phyloP scores from a whole-genome alignment of 2,329 filamentous ascomycete species.

The Cordyceps farinosa region DNA sequence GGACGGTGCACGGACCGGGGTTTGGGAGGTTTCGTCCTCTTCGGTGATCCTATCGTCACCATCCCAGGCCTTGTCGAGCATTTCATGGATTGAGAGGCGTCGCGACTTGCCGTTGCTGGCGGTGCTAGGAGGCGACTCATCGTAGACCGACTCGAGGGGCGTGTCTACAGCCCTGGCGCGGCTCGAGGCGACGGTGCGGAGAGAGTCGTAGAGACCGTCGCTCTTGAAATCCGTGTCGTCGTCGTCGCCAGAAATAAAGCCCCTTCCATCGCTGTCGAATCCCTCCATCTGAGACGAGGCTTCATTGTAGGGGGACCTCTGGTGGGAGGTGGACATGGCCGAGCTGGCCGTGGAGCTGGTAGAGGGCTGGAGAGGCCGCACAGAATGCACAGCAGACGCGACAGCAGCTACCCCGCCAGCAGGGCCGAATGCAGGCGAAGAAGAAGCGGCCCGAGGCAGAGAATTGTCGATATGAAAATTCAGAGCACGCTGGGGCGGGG shows the following conservation, averaged over 20 bases:
- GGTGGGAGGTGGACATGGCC: conserved; percentile 35
- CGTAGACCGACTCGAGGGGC: conserved; percentile 75
- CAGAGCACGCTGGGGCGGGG: conserved; percentile 51
- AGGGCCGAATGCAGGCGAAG: conserved; percentile 37
- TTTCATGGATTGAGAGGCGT: conserved; percentile 57
- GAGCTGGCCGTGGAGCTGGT: conserved; percentile 41
- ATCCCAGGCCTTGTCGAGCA: conserved; percentile 53
- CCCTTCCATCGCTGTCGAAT: conserved; percentile 65
- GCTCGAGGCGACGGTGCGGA: conserved; percentile 66
- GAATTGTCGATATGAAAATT: conserved; percentile 53
- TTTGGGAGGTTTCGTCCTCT: conserved; percentile 56
- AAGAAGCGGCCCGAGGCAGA: conserved; percentile 1
- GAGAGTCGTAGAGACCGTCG: conserved; percentile 72
- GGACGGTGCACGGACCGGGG: conserved; percentile 44
- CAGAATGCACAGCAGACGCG: conserved; percentile 29
- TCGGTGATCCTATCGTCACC: conserved; percentile 57
- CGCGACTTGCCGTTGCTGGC: conserved; percentile 51
- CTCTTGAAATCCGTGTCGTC: conserved; percentile 77
- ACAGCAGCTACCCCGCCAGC: conserved; percentile 30
- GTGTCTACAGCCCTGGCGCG: conserved; percentile 65
- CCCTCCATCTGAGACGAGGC: conserved; percentile 60
- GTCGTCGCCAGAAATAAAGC: conserved; percentile 65
- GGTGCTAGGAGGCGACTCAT: conserved; percentile 67
- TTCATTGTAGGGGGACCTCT: conserved; percentile 30
- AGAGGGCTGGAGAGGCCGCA: conserved; percentile 41